These are phyloP conservation scores for Podaxis sp. DNA, from an alignment of 768 basidiomycete genomes.

Conservation along the genomic window DNA sequence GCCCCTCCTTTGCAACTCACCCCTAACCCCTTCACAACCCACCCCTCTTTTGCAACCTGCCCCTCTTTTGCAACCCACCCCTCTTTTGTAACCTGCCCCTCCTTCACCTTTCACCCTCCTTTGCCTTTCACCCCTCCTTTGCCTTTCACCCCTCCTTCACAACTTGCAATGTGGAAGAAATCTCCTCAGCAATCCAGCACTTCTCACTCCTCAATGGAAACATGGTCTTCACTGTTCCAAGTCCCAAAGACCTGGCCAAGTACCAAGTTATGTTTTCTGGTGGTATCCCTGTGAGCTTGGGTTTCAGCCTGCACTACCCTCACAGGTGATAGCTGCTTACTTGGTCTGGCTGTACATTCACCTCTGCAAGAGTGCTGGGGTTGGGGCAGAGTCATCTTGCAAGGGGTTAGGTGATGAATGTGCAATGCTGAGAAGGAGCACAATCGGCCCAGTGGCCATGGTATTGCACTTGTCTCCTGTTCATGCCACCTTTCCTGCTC, in stretches of 20 bases:
- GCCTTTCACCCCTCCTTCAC: conserved; percentile 57
- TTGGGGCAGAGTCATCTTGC: conserved; percentile 52
- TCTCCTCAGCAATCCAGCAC: conserved; percentile 36
- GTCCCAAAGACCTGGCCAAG: conserved; percentile 32
- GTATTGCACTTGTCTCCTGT: conserved; percentile 36
- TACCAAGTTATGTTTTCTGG: conserved; percentile 56
- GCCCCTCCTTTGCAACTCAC: too few species aligned
- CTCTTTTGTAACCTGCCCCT: too few species aligned
- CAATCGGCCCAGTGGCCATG: conserved; percentile 23
- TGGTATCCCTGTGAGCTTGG: conserved; percentile 45
- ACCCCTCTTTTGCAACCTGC: too few species aligned
- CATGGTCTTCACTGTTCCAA: conserved; percentile 46
- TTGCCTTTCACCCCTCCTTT: conserved; percentile 25
- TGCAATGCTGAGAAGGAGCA: conserved; percentile 32
- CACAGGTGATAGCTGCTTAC: conserved; percentile 61
- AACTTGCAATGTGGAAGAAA: conserved; percentile 35
- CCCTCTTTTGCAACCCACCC: too few species aligned
- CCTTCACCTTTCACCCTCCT: too few species aligned
- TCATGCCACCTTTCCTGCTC: too few species aligned
- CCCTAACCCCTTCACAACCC: too few species aligned
- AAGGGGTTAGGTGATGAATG: conserved; percentile 42
- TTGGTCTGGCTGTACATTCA: conserved; percentile 59
- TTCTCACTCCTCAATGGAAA: conserved; percentile 43
- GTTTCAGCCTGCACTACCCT: conserved; percentile 56
- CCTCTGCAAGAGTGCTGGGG: conserved; percentile 44